phyloP scores from a whole-genome alignment of 83 land plant genomes.

The Picea mariana region DNA sequence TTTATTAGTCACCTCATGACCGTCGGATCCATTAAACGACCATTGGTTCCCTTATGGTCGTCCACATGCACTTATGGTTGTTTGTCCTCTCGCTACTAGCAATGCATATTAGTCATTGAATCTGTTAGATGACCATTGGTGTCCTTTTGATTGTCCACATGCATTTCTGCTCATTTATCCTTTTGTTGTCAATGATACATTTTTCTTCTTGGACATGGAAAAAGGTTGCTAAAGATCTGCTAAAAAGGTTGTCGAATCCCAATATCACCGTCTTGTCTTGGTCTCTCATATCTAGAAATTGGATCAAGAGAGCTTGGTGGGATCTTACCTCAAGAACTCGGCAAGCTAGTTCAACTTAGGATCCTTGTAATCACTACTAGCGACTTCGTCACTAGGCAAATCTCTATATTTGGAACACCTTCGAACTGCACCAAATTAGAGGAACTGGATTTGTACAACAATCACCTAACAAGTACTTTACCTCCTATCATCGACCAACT shows the following conservation, averaged over 20 bases:
- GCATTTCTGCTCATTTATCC: too few species aligned
- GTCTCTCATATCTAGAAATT: not conserved
- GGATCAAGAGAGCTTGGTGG: not conserved
- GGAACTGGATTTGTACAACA: conserved; percentile 1
- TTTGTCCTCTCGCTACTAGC: too few species aligned
- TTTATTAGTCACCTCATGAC: too few species aligned
- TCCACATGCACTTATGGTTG: too few species aligned
- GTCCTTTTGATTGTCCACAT: too few species aligned
- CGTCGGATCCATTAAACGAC: too few species aligned
- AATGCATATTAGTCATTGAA: too few species aligned
- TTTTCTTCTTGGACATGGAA: too few species aligned
- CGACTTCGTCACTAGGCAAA: not conserved
- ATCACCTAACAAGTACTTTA: not conserved
- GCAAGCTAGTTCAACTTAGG: not conserved
- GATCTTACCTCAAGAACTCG: conserved; percentile 1
- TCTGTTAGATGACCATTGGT: too few species aligned
- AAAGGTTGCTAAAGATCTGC: too few species aligned
- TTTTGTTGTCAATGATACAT: too few species aligned
- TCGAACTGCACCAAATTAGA: conserved; percentile 10
- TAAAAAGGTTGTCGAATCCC: not conserved
- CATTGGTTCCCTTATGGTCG: too few species aligned
- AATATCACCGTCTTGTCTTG: not conserved
- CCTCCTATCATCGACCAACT: not conserved
- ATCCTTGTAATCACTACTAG: not conserved
- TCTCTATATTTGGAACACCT: conserved; percentile 6